Base-by-base conservation (phyloP, 179 eudicot species). In the Camellia oleifera region DNA sequence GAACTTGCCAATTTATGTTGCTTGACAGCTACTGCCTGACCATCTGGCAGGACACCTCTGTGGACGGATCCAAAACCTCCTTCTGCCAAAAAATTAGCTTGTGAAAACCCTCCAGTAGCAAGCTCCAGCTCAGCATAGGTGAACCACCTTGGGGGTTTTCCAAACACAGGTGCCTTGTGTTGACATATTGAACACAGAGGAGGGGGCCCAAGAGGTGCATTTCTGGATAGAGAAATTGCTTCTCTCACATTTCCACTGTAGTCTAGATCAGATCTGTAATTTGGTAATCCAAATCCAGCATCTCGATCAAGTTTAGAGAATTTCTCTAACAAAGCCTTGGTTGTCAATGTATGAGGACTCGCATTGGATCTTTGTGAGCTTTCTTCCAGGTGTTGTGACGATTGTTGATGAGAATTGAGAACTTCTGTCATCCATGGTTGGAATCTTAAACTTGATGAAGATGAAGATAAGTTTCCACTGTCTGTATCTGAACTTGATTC, bases 81-180 rank as follows among this genome's bases (percentile, higher is more conserved):
- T 79, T 94, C 98, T 0, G 98, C 98, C 79, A 95, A 86, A 81
- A 95, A 95, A 90, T 95, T 95, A 17, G 93, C 90, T 65, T 84
- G 82, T 4, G 97, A 95, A 84, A 95, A 95, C 3, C 97, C 97
- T 58, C 91, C 85, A 9, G 98, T 95, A 48, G 98, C 98, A 77
- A 84, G 87, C 84, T 95, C 97, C 32, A 95, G 90, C 83, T 95
- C 98, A 20, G 93, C 93, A 86, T 89, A 95, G 44, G 93, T 82
- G 61, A 95, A 95, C 99, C 95, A 92, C 82, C 82, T 91, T 7
- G 99, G 99, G 13, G 99, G 99, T 72, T 95, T 95, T 57, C 99
- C 98, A 54, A 95, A 93, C n/a, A 88, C 88, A 0, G 98, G 99
- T 62, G 90, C 90, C 87, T 92, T 91, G 77, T 95, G 99, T 72